Percentiles rank a stretch among this genome's conserved stretches.
Conservation (phyloP, 2,329 filamentous ascomycete species). For the Mycocentrospora acerina region DNA sequence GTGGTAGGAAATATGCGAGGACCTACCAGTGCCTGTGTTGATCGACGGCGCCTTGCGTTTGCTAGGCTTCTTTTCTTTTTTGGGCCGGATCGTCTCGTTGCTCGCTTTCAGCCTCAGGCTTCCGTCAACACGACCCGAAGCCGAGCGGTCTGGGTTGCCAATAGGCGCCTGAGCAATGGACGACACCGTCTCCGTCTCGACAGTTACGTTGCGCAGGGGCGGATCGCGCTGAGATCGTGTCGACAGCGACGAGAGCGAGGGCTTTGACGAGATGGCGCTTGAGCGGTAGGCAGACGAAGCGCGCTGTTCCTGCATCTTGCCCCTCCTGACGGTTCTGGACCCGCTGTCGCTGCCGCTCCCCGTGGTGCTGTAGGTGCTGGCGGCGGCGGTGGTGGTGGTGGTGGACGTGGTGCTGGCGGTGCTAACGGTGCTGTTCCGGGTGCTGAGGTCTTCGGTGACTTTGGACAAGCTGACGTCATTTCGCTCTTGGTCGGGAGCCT, state of each 20-base stretch:
- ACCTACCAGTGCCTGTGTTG: conserved; percentile 72
- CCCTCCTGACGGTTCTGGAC: conserved; percentile 23
- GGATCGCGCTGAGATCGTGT: conserved; percentile 65
- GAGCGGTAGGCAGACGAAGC: conserved; percentile 45
- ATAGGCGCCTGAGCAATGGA: conserved; percentile 84
- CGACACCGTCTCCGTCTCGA: conserved; percentile 93
- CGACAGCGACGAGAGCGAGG: conserved; percentile 68
- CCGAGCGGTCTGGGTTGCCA: conserved; percentile 58
- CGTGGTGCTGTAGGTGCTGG: conserved; percentile 33
- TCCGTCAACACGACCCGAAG: conserved; percentile 64
- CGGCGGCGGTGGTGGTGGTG: conserved; percentile 42
- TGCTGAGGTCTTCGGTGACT: conserved; percentile 50
- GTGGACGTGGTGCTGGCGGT: conserved; percentile 27
- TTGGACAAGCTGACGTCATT: conserved; percentile 48
- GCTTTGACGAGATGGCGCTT: conserved; percentile 58
- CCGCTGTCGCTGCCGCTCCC: conserved; percentile 70
- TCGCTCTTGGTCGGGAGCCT: conserved; percentile 41
- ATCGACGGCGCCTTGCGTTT: conserved; percentile 73
- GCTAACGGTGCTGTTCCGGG: conserved; percentile 40
- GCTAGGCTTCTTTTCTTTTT: conserved; percentile 85
- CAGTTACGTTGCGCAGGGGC: conserved; percentile 88
- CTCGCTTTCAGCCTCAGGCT: conserved; percentile 85
- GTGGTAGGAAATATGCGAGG: conserved; percentile 37
- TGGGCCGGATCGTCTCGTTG: conserved; percentile 92
- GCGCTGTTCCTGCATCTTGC: conserved; percentile 47